Base-by-base conservation (phyloP, 139 green algal species). In the Chlamydomonas incerta region DNA sequence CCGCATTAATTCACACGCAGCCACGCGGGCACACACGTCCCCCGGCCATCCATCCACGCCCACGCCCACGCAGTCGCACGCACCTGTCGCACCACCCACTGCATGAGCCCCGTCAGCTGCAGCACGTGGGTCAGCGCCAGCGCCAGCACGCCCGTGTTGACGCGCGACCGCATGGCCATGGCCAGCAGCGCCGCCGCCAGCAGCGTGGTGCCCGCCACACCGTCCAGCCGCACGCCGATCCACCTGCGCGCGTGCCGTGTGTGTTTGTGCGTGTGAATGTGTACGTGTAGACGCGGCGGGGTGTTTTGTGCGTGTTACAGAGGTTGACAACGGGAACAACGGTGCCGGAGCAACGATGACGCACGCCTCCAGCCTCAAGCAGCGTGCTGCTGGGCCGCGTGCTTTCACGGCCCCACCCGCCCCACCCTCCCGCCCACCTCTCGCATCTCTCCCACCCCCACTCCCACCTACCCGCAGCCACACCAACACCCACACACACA, bases 201-300 rank as follows among this genome's bases (percentile, higher is more conserved):
- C 35, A 97, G 90, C 23, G 95, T 91, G 29, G 90, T 68, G 24
- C 92, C 82, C 0, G 92, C 87, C 62, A 97, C 92, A 23, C 92
- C 15, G 84, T 98, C 96, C 26, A 98, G 91, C 21, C 95, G 82
- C 82, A 97, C 94, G 13, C 94, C 95, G 6, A 97, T 81, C 92
- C 92, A 95, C 46, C 87, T 90, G 62, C 31, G 11, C 10, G 35
- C 41, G 41, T 50, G 5, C 41, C 41, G 8, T 8, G 41, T 50
- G 41, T 50, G 41, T 8, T 13, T 50, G 41, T 50, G 41, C 10
- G 55, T 29, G 55, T 26, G 18, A 6, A 18, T 68, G 28, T 33
- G 28, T 31, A 3, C 14, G 28, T 14, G 62, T 23, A 68, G 11
- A 2, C 14, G 28, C 5, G 62, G 5, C 5, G 18, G 13, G 4